These are phyloP conservation scores for Trichocladium uniseriatum DNA, from an alignment of 495 filamentous ascomycete genomes.

Conservation along the genomic window DNA sequence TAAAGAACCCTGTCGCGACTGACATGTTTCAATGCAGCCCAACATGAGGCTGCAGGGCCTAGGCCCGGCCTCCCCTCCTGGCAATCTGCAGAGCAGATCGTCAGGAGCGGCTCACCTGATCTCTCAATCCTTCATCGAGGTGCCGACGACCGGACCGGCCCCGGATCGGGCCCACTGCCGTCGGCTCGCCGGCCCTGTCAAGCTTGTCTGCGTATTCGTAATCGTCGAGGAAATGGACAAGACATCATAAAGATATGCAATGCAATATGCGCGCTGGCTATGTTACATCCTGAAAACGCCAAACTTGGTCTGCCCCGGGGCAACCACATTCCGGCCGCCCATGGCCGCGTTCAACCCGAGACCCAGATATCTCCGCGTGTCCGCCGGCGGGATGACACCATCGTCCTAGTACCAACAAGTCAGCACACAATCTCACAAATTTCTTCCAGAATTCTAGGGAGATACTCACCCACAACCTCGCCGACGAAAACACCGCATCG, in stretches of 20 bases:
- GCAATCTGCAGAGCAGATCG: no score
- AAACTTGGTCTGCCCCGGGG: constrained; percentile 63
- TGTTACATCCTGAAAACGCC: constrained; percentile 91
- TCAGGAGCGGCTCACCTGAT: no score
- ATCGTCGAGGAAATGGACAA: no score
- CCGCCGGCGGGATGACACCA: constrained; percentile 81
- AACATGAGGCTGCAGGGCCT: no score
- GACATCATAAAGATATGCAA: not conserved
- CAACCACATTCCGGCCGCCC: constrained; percentile 52
- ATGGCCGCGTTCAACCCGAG: constrained; percentile 72
- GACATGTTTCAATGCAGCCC: no score
- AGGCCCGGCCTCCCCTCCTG: no score
- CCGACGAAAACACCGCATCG: constrained; percentile 76
- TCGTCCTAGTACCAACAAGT: constrained; percentile 51
- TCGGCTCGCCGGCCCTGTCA: no score
- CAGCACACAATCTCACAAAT: constrained; percentile 11
- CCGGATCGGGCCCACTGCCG: no score
- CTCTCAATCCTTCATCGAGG: no score
- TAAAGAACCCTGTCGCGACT: no score
- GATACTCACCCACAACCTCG: constrained; percentile 70
- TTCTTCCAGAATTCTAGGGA: not conserved
- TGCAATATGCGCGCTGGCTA: not conserved
- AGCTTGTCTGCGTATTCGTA: no score
- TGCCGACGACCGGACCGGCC: no score
- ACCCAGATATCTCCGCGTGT: constrained; percentile 77